Evolutionary conservation across 2,329 filamentous ascomycete genomes (phyloP), one percentile per base, ranked within the genome.

Genomic region (Rhynchosporium secalis): DNA sequence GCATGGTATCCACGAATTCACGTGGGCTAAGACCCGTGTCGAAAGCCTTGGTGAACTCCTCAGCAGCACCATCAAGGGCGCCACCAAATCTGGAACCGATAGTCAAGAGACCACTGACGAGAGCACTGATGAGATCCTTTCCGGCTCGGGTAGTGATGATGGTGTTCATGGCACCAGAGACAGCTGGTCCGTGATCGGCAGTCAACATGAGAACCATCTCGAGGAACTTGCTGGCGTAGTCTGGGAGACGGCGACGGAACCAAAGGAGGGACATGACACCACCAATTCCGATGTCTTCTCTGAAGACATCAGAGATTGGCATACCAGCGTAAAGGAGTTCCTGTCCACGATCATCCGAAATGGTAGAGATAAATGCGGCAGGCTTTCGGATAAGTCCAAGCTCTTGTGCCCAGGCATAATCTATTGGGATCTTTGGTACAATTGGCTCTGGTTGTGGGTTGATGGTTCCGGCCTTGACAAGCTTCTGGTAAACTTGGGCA

Each of bases 161-260:
- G 77, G 95, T 99, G 89, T 99, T 99, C 95, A 99, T 99, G 78
- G 95, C 95, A 86, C 95, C 95, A 72, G 95, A 99, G 72, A 99
- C 95, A 73, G 95, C 95, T 60, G 95, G 95, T 80, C 95, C 95
- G 87, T 99, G 95, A 76, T 99, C 95, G 73, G 95, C 95, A 76
- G 95, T 99, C 76, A 99, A 87, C 95, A 99, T 99, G 78, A 99
- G 94, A 70, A 99, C 95, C 95, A 99, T 99, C 85, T 99, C 95
- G 72, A 99, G 82, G 86, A 99, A 99, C 82, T 96, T 96, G 85
- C 92, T 96, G 75, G 95, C 95, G 78, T 97, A 98, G 75, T 89
- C 83, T 68, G 95, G 95, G 67, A 99, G 90, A 76, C 95, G 91
- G 79, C 95, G 93, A 75, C 95, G 94, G 92, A 99, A 99, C 95